Conservation (phyloP, 345 rosid genomes). For the Psidium friedrichsthalianum region DNA sequence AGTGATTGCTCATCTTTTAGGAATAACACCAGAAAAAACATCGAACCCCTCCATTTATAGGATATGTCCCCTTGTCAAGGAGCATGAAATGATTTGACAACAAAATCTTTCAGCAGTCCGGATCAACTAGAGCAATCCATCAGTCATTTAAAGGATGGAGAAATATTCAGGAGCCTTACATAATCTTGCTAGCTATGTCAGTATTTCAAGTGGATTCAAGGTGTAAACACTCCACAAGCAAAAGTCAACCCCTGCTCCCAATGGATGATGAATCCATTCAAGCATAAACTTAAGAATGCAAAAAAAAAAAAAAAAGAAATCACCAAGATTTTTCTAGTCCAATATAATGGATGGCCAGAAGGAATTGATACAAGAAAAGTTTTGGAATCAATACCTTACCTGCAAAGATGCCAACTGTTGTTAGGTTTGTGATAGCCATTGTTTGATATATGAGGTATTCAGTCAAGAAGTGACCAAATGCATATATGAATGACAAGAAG, state of each 20-base stretch:
- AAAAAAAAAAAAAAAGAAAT: background rate
- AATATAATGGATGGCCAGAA: background rate
- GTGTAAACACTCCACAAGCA: background rate
- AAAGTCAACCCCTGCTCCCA: background rate
- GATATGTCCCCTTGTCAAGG: background rate
- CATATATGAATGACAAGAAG: slow-evolving; percentile 75
- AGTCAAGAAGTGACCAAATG: slow-evolving; percentile 74
- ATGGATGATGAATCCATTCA: background rate
- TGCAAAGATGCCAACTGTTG: slow-evolving; percentile 77
- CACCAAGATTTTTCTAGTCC: background rate
- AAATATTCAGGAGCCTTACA: background rate
- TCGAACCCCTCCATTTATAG: background rate
- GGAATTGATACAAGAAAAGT: background rate
- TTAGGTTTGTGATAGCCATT: slow-evolving; percentile 64
- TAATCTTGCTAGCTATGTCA: background rate
- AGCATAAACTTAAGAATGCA: background rate
- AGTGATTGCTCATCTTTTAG: background rate
- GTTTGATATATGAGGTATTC: slow-evolving; percentile 72
- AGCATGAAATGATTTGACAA: background rate
- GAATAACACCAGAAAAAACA: background rate
- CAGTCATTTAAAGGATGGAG: background rate
- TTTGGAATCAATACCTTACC: slow-evolving; percentile 20
- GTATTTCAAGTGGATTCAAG: background rate
- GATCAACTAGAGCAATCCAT: background rate
- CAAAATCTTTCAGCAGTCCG: background rate